Base-by-base conservation (phyloP, 352 stramenopile species). In the Globisporangium recalcitrans region DNA sequence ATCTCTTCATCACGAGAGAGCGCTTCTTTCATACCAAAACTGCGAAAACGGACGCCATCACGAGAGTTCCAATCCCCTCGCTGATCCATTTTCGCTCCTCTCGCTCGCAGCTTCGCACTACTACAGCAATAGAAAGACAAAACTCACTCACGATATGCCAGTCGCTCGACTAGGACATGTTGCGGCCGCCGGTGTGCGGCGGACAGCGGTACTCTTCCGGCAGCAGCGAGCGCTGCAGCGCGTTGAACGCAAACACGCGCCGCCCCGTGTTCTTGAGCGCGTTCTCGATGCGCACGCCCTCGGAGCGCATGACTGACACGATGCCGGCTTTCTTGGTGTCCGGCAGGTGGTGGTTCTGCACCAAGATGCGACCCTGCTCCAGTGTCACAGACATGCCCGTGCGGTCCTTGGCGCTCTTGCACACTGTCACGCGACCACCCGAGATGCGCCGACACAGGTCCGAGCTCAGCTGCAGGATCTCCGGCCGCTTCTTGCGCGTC, bases 331-430 rank as follows among this genome's bases (percentile, higher is more conserved):
- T 90, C 79, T 91, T 91, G 21, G 77, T 51, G 52, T 90, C 80
- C 0, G 82, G 83, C 3, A 94, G 62, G 0, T 77, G 71, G 60
- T 94, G 85, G 36, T 90, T 73, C 61, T 91, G 72, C n/a, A 92
- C 83, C 3, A 94, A 71, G 69, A 94, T 93, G 32, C 85, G 83
- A 8, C 83, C 90, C 66, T 98, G 89, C 66, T 98, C 97, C 46
- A 98, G 88, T 40, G 95, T 98, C 42, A 98, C 89, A 10, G 97
- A 97, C 96, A 99, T 99, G 5, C 93, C 95, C 38, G 96, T 99
- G 46, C 96, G 88, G 73, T 99, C 96, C 74, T 99, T 99, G n/a
- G 95, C 96, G 44, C 82, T 97, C 66, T 99, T 99, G 68, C 96
- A 99, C 69, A 98, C 98, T 0, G 97, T 97, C 48, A 97, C 82